phyloP scores from a whole-genome alignment of 2,329 filamentous ascomycete species.

The Huntiella abstrusa region DNA sequence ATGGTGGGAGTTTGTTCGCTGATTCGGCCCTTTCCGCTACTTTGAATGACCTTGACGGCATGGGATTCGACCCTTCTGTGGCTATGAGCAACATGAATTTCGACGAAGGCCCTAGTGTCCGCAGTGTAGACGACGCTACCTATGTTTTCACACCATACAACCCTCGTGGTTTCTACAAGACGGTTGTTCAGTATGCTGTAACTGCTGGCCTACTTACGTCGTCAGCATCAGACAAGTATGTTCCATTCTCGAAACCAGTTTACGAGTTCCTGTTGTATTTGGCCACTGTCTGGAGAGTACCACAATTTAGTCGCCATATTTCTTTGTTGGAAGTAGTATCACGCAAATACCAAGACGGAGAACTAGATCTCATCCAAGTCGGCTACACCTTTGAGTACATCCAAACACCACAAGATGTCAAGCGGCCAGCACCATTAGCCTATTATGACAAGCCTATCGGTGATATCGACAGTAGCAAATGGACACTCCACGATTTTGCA shows the following conservation, averaged over 20 bases:
- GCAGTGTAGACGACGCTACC: constrained; percentile 40
- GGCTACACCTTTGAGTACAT: constrained; percentile 48
- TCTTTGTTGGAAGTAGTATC: constrained; percentile 69
- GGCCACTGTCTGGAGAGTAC: constrained; percentile 74
- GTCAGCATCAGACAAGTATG: constrained; percentile 28
- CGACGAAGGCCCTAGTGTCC: constrained; percentile 30
- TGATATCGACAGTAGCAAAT: constrained; percentile 39
- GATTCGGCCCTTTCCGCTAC: constrained; percentile 33
- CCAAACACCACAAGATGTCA: constrained; percentile 34
- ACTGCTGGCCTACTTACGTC: constrained; percentile 32
- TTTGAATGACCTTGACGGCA: constrained; percentile 20
- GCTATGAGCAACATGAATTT: constrained; percentile 49
- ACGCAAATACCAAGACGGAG: constrained; percentile 69
- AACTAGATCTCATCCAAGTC: constrained; percentile 62
- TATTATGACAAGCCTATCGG: constrained; percentile 30
- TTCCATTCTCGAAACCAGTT: constrained; percentile 55
- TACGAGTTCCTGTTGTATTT: constrained; percentile 71
- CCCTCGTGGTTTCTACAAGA: constrained; percentile 64
- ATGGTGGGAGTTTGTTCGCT: constrained; percentile 31
- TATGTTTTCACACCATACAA: constrained; percentile 86
- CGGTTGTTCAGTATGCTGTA: constrained; percentile 61
- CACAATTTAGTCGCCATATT: constrained; percentile 60
- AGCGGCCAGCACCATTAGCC: constrained; percentile 42
- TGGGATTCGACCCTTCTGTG: constrained; percentile 11
- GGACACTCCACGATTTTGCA: constrained; percentile 50